Evolutionary conservation across 805 yeast species (phyloP).

Genomic region (Tetrapisispora taiwanensis): DNA sequence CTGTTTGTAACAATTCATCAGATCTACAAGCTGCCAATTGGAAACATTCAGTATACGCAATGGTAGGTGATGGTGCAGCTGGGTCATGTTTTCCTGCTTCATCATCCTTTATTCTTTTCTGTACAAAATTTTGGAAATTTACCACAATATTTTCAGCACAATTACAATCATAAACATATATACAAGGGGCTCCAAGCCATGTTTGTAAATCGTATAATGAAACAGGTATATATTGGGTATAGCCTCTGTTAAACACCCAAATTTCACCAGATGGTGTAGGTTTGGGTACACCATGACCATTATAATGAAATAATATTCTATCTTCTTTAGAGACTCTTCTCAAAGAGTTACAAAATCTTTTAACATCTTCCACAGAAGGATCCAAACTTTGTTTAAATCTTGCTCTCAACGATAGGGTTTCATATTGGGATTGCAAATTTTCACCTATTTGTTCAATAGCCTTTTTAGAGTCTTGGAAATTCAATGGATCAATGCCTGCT

Average conservation of each 20-base stretch:
- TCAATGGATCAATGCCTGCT: conserved; percentile 86
- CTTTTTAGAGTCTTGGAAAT: conserved; percentile 73
- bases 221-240: conserved; percentile 95
- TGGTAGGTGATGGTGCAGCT: conserved; percentile 35
- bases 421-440: conserved; percentile 78
- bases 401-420: conserved; percentile 75
- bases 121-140: conserved; percentile 82
- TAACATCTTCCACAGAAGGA: conserved; percentile 92
- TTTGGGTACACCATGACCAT: conserved; percentile 97
- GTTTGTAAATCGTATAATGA: conserved; percentile 90
- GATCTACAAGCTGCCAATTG: conserved; percentile 89
- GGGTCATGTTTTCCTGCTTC: conserved; percentile 42
- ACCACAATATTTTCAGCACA: conserved; percentile 89
- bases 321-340: conserved; percentile 90
- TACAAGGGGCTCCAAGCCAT: conserved; percentile 97
- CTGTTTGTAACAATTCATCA: conserved; percentile 81
- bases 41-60: conserved; percentile 68
- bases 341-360: conserved; percentile 79
- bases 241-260: conserved; percentile 96
- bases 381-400: conserved; percentile 85
- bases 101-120: conserved; percentile 81
- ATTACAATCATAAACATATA: conserved; percentile 88
- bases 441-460: conserved; percentile 90
- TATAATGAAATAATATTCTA: conserved; percentile 85
- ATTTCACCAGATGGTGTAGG: conserved; percentile 95